Conservation (phyloP, 305 asterid species). For the Nicotiana rustica region DNA sequence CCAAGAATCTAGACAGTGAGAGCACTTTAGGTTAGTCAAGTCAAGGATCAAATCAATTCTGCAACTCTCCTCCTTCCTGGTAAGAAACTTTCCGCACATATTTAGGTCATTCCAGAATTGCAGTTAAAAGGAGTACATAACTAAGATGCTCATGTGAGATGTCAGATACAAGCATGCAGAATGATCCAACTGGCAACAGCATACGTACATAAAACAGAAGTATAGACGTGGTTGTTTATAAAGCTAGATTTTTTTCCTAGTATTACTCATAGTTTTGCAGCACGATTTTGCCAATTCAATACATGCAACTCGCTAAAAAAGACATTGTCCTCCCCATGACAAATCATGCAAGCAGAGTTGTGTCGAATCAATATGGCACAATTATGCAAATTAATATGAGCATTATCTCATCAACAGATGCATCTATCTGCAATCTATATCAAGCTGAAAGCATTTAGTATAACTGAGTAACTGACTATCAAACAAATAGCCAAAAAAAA, state of each 20-base stretch:
- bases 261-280: not conserved
- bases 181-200: not conserved
- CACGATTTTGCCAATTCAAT: conserved; percentile 27
- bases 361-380: not conserved
- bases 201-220: not conserved
- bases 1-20: not conserved
- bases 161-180: not conserved
- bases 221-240: not conserved
- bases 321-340: not conserved
- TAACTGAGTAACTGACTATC: too few species aligned
- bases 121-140: conserved; percentile 23
- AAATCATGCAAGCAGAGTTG: not conserved
- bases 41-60: not conserved
- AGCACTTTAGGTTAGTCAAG: not conserved
- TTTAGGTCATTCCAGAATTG: not conserved
- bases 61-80: conserved; percentile 9
- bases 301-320: conserved; percentile 1
- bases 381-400: not conserved
- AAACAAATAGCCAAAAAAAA: too few species aligned
- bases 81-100: conserved; percentile 1
- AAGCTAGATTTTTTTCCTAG: not conserved
- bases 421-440: not conserved
- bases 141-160: conserved; percentile 22
- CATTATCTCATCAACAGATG: not conserved
- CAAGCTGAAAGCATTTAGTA: not conserved